Base-by-base conservation (phyloP, 371 early-diverging fungal genomes). In the Zychaea mexicana region DNA sequence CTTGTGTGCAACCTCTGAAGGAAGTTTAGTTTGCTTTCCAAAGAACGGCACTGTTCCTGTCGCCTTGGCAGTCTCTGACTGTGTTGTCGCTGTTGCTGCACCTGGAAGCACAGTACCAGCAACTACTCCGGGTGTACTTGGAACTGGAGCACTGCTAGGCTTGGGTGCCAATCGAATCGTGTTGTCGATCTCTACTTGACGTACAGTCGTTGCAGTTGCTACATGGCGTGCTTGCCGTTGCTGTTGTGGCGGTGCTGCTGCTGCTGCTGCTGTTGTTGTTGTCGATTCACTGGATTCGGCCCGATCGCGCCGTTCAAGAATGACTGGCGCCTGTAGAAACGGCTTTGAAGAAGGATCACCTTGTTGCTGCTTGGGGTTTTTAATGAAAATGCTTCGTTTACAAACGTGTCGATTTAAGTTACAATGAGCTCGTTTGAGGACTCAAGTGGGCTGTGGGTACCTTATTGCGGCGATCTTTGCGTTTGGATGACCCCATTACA, bases 261-360 rank as follows among this genome's bases (percentile, higher is more conserved):
- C 10, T 6, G 33, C n/a, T 31, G 19, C 12, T 24, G 52, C 27
- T 39, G 17, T 45, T 13, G 42, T 42, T 4, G 42, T 17, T 42
- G 42, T 42, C 3, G 42, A 42, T 42, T 42, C 42, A 5, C 13
- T 42, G 7, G n/a, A 9, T 28, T 69, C 59, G 15, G 27, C n/a
- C 15, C 67, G 57, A 24, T 70, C 68, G 27, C 65, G 68, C 47
- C 72, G 68, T 66, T 72, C 72, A 15, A 72, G 45, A 39, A 72
- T 72, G 24, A 72, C 72, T 2, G 72, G 72, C 6, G 66, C 66
- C 36, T 72, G 72, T 49, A 72, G 21, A 57, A 68, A 63, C 12
- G 60, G 60, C 26, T 59, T 60, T 12, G 66, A 42, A 52, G 39
- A 42, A 52, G 39, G 46, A 7, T 63, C 57, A 52, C 46, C 52